phyloP scores from a whole-genome alignment of 371 early-diverging fungal species.

The Zychaea mexicana region DNA sequence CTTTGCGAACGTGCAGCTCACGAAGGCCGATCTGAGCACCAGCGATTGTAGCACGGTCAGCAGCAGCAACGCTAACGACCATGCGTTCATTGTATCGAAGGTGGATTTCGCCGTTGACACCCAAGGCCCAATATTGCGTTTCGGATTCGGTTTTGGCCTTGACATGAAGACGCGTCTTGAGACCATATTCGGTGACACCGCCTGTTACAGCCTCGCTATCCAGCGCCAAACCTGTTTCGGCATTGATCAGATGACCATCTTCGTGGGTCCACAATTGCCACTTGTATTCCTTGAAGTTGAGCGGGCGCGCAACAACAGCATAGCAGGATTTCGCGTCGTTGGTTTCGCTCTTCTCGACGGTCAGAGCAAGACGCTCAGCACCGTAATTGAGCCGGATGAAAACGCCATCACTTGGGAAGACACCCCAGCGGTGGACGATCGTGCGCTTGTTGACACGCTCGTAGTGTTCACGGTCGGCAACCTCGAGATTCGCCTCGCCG shows the following conservation, averaged over 20 bases:
- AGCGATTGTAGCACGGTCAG: constrained; percentile 27
- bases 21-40: constrained; percentile 43
- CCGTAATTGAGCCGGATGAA: constrained; percentile 40
- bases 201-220: constrained; percentile 39
- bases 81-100: constrained; percentile 35
- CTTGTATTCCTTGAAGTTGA: constrained; percentile 43
- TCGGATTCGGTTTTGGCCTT: constrained; percentile 27
- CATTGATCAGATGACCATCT: constrained; percentile 56
- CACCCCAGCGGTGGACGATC: constrained; percentile 45
- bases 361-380: constrained; percentile 33
- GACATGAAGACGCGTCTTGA: constrained; percentile 32
- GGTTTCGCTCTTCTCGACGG: constrained; percentile 37
- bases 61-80: constrained; percentile 29
- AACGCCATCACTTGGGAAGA: constrained; percentile 42
- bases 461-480: constrained; percentile 28
- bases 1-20: constrained; percentile 23
- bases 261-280: constrained; percentile 56
- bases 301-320: constrained; percentile 29
- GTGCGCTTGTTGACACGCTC: constrained; percentile 33
- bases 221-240: constrained; percentile 53
- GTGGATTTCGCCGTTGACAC: constrained; percentile 45
- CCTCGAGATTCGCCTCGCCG: constrained; percentile 16
- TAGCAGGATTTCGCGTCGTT: constrained; percentile 25
- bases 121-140: constrained; percentile 45
- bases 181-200: constrained; percentile 32